Base-by-base conservation (phyloP, 2,329 filamentous ascomycete genomes). In the Aspergillus sp. region DNA sequence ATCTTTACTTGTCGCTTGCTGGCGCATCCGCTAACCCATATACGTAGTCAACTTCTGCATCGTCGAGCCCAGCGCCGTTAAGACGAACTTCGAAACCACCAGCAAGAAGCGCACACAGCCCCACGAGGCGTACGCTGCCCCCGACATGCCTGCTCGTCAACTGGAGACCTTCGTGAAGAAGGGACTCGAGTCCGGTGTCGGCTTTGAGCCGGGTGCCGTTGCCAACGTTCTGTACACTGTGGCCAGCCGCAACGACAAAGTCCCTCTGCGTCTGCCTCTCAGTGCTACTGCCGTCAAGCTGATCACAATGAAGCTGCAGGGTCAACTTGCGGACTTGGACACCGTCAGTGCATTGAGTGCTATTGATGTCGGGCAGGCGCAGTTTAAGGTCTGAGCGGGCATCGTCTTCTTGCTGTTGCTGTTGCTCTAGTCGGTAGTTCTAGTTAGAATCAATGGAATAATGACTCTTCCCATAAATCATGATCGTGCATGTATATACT, bases 31-130 rank as follows among this genome's bases (percentile, higher is more conserved):
- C 31, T 33, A 12, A 33, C 31, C 1, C 11, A 33, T 5, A 37
- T 15, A 37, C 41, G 19, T 12, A 45, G 41, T 80, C 44, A 71
- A 78, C 52, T 72, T 80, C 41, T 73, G 70, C 52, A 72, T 75
- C 39, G 64, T 79, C 27, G 78, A 81, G 62, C 80, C 79, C 0
- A 75, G 71, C 58, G 66, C 68, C 60, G 59, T 75, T 44, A 68
- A 70, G 44, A 76, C 71, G 5, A 67, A 67, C 15, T 80, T 79
- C 49, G 75, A 74, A 3, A 47, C 58, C 1, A 51, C 51, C 21
- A 55, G 46, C 19, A 24, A 52, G 41, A 57, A 60, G 12, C 14
- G 6, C 23, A 45, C 35, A 15, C 9, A 9, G 4, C 31, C 49
- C 9, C 58, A 60, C 35, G 50, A 50, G 17, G 55, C 55, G 2